Conservation (phyloP, 73 alveolate species). For the Effrenium voratum region DNA sequence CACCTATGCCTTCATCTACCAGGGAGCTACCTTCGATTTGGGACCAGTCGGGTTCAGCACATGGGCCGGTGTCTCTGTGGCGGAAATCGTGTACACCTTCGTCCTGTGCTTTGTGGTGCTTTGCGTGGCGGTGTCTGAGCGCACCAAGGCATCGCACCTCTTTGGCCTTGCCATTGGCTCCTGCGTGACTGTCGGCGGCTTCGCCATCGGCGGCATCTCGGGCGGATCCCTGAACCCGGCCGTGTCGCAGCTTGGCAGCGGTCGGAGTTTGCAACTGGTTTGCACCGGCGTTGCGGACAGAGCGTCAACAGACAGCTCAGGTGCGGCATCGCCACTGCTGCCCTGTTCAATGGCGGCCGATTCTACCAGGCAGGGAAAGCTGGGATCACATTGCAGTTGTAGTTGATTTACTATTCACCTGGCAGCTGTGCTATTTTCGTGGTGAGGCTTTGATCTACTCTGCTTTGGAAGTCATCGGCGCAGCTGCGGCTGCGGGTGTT, state of each 20-base stretch:
- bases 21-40: constrained; percentile 33
- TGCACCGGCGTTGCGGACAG: too few relatives aligned
- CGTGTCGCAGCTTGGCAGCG: constrained; percentile 45
- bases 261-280: too few relatives aligned
- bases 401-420: too few relatives aligned
- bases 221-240: constrained; percentile 85
- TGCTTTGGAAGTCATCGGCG: constrained; percentile 21
- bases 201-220: constrained; percentile 72
- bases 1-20: constrained; percentile 11
- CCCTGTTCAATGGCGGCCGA: background rate
- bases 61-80: constrained; percentile 41
- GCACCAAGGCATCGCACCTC: constrained; percentile 32
- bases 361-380: background rate
- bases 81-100: constrained; percentile 56
- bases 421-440: too few relatives aligned
- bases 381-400: too few relatives aligned
- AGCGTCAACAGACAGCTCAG: background rate
- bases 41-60: constrained; percentile 27
- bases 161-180: constrained; percentile 80
- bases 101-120: constrained; percentile 67
- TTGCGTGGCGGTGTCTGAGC: constrained; percentile 41
- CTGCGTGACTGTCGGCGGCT: constrained; percentile 77
- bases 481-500: constrained; percentile 56
- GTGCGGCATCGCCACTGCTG: constrained; percentile 1
- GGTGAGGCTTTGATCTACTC: constrained; percentile 50